Base-by-base conservation (phyloP, 2,329 filamentous ascomycete genomes). In the Exophiala xenobiotica region DNA sequence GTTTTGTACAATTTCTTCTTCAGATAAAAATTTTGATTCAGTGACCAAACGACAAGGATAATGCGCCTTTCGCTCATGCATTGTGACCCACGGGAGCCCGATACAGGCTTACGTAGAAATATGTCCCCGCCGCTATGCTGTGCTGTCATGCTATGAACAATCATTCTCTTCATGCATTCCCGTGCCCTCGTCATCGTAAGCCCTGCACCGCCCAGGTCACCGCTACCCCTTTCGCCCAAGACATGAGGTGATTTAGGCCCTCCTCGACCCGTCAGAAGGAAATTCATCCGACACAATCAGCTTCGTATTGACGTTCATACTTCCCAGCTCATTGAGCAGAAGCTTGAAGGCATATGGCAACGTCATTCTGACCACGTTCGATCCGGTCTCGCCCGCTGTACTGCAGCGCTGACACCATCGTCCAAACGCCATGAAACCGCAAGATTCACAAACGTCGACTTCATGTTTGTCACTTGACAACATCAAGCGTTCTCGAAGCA, bases 331-430 rank as follows among this genome's bases (percentile, higher is more conserved):
- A 75, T 99, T 93, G 42, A 97, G 89, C 49, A 99, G 75, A 66
- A 99, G 74, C 78, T 99, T 97, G 1, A 93, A 93, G 14, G 93
- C 93, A 70, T 99, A 99, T 26, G 93, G 93, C 80, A 99, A 95
- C 26, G 86, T 92, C 87, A 99, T 96, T 70, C 87, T 86, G 12
- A 90, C 86, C 20, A 99, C 89, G 23, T 87, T 84, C 51, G 87
- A 81, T 31, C 88, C 91, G 61, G 84, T 90, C 74, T 89, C 85
- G 11, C 60, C 60, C 2, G 57, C 57, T 22, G 41, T 60, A 9
- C 41, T 50, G 72, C 93, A 99, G 3, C 88, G 90, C 72, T 95
- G 88, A 68, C 93, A 99, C 82, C 90, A 97, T 22, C 90, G 90
- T 66, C 88, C 84, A 71, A 95, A 96, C 1, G 93, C 93, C 79